Conservation (phyloP, 257 asterid genomes). For the Forsythia viridissima region DNA sequence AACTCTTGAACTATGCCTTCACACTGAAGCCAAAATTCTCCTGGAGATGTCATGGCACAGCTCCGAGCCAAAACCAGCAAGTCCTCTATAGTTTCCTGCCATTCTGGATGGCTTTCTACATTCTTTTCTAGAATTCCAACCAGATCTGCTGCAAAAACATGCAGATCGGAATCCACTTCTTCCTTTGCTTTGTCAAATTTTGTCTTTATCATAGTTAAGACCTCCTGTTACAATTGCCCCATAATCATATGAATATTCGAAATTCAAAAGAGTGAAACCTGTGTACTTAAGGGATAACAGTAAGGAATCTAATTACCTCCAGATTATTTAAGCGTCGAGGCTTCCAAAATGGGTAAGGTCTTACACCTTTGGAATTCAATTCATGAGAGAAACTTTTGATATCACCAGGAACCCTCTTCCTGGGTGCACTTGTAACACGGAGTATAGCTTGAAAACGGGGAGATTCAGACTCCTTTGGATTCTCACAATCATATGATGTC, state of each 20-base stretch:
- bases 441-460: slow-evolving; percentile 99
- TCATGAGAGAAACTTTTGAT: slow-evolving; percentile 98
- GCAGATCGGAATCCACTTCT: slow-evolving; percentile 97
- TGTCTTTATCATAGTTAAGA: slow-evolving; percentile 79
- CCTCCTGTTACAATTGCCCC: slow-evolving; percentile 62
- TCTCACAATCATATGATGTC: slow-evolving; percentile 91
- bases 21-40: slow-evolving; percentile 99
- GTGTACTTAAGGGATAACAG: slow-evolving; percentile 13
- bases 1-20: slow-evolving; percentile 98
- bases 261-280: slow-evolving; percentile 20
- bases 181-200: slow-evolving; percentile 98
- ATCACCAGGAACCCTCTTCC: slow-evolving; percentile 94
- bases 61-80: slow-evolving; percentile 84
- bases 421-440: slow-evolving; percentile 96
- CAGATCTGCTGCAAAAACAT: slow-evolving; percentile 89
- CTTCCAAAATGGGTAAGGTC: slow-evolving; percentile 98
- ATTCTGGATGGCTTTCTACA: slow-evolving; percentile 85
- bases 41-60: slow-evolving; percentile 94
- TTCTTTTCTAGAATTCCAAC: slow-evolving; percentile 92
- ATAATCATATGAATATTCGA: slow-evolving; percentile 26
- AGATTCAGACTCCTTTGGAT: slow-evolving; percentile 96
- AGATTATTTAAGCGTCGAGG: slow-evolving; percentile 85
- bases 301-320: slow-evolving; percentile 60
- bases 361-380: slow-evolving; percentile 94
- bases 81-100: slow-evolving; percentile 99